A percentile compares a stretch with the other conserved stretches of the same genome.
These are phyloP conservation scores for Aspergillus indologenus DNA, from an alignment of 495 filamentous ascomycete genomes.

Conservation along the genomic window DNA sequence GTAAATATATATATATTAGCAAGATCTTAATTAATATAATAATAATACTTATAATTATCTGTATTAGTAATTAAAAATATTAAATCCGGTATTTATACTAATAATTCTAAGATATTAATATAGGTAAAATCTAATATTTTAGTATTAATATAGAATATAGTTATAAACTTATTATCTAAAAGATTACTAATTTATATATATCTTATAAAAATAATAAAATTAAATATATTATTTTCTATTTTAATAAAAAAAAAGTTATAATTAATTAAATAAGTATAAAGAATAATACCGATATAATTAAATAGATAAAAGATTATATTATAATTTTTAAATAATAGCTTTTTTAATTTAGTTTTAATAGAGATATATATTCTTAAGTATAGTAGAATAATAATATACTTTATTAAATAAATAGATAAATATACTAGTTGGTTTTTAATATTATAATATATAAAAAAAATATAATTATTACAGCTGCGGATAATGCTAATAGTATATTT, in stretches of 20 bases:
- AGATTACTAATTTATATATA: neutral
- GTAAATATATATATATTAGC: neutral
- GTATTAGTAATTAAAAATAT: neutral
- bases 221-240: neutral
- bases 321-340: neutral
- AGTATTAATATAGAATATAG: neutral
- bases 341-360: neutral
- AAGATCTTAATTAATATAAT: neutral
- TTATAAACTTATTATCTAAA: neutral
- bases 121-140: neutral
- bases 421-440: neutral
- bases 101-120: neutral
- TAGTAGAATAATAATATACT: neutral
- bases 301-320: conserved; percentile 5
- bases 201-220: neutral
- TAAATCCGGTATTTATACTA: neutral
- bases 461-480: neutral
- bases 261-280: conserved; percentile 2
- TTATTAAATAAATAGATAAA: neutral
- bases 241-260: conserved; percentile 3
- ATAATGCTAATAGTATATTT: neutral
- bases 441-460: conserved; percentile 2
- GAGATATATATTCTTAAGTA: neutral
- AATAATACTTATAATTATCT: neutral
- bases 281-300: neutral